phyloP scores from a whole-genome alignment of 1,284 basidiomycete genomes.

The Ganoderma sinense region DNA sequence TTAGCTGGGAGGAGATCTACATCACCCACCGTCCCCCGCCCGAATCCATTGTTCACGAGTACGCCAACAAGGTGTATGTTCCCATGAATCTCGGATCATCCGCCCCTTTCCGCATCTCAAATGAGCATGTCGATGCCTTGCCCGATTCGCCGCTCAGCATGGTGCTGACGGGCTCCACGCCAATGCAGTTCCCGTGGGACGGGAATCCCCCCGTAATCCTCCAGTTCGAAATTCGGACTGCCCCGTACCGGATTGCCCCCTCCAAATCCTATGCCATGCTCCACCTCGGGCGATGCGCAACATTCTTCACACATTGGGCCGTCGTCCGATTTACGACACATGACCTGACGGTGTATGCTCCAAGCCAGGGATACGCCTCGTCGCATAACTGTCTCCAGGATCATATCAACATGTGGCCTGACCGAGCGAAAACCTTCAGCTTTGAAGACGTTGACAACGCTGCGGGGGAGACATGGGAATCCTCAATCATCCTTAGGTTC shows the following conservation, averaged over 20 bases:
- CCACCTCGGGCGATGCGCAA: background rate
- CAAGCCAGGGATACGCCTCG: too few species aligned
- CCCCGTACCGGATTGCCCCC: too few species aligned
- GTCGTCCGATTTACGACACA: background rate
- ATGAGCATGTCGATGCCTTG: background rate
- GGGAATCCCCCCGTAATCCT: background rate
- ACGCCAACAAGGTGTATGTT: background rate
- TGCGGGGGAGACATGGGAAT: too few species aligned
- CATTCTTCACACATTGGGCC: background rate
- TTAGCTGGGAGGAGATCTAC: background rate
- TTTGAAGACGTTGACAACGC: background rate
- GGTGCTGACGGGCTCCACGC: too few species aligned
- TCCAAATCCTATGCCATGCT: background rate
- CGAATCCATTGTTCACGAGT: background rate
- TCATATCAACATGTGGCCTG: background rate
- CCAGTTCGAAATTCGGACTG: background rate
- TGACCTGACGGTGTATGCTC: too few species aligned
- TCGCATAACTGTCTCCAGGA: background rate
- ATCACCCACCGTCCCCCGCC: background rate
- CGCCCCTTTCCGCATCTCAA: background rate
- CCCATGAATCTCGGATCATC: background rate
- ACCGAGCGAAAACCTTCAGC: too few species aligned
- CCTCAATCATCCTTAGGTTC: background rate
- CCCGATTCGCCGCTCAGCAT: too few species aligned
- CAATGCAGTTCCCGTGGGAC: background rate